Evolutionary conservation across 2,329 filamentous ascomycete species (phyloP).

Genomic region (Verticillium zaregamsianum): DNA sequence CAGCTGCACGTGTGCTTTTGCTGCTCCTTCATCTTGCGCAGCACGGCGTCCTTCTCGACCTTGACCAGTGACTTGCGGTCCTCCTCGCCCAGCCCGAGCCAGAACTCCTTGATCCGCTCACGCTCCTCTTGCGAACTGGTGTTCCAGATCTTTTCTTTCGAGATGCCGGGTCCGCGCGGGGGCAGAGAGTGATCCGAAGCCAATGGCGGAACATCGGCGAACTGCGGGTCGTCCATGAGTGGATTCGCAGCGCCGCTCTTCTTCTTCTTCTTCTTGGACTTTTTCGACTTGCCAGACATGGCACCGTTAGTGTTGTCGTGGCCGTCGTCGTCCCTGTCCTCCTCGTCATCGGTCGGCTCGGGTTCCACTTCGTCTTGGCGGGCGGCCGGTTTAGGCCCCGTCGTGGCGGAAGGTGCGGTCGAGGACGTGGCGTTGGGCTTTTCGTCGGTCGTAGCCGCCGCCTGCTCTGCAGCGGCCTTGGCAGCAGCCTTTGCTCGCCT

Average conservation of each 20-base stretch:
- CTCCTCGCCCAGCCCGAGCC: constrained; percentile 89
- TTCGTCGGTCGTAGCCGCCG: constrained; percentile 20
- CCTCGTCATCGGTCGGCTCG: constrained; percentile 54
- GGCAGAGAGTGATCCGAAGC: constrained; percentile 20
- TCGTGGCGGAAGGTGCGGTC: constrained; percentile 22
- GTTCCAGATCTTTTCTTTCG: constrained; percentile 93
- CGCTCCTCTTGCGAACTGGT: constrained; percentile 91
- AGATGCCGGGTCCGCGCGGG: constrained; percentile 40
- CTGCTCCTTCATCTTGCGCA: constrained; percentile 99
- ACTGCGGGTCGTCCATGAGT: constrained; percentile 19
- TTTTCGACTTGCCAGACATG: constrained; percentile 43
- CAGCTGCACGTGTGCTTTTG: constrained; percentile 99
- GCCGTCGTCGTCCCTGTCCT: constrained; percentile 34
- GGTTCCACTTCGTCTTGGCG: constrained; percentile 47
- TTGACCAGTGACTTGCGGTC: constrained; percentile 94
- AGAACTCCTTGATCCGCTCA: constrained; percentile 97
- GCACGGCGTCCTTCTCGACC: constrained; percentile 95
- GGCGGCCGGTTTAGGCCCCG: constrained; percentile 19
- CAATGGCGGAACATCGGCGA: constrained; percentile 20
- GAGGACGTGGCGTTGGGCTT: constrained; percentile 15
- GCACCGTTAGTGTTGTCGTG: constrained; percentile 22
- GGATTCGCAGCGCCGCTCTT: constrained; percentile 32
- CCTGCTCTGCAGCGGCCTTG: constrained; percentile 43
- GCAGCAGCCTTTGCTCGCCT: constrained; percentile 81
- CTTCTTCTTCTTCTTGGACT: constrained; percentile 69